phyloP scores from a whole-genome alignment of 2,329 filamentous ascomycete genomes.

The Aspergillus neoniger region DNA sequence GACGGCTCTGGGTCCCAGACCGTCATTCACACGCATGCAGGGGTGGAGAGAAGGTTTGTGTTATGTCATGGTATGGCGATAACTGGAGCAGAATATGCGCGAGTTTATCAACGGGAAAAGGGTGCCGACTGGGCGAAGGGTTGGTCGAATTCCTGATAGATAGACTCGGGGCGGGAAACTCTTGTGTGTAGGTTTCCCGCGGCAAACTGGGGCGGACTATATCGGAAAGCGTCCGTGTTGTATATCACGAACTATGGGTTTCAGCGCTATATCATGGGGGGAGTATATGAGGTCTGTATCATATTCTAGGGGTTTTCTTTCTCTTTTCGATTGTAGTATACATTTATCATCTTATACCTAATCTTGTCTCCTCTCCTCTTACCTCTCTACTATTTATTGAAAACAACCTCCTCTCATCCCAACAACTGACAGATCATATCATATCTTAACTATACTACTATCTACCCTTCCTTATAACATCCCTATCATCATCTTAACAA shows the following conservation, averaged over 20 bases:
- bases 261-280: conserved; percentile 24
- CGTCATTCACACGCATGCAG: background rate
- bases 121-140: conserved; percentile 24
- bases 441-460: background rate
- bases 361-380: background rate
- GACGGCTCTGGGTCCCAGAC: background rate
- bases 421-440: background rate
- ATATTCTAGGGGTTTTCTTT: conserved; percentile 6
- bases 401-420: background rate
- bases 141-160: conserved; percentile 20
- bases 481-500: background rate
- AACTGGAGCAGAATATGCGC: conserved; percentile 23
- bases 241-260: conserved; percentile 32
- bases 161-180: conserved; percentile 34
- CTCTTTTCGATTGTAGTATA: conserved; percentile 7
- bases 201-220: conserved; percentile 31
- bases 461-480: background rate
- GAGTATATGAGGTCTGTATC: conserved; percentile 16
- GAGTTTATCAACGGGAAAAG: conserved; percentile 37
- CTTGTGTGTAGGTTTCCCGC: conserved; percentile 32
- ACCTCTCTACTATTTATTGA: background rate
- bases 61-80: conserved; percentile 23
- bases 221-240: conserved; percentile 24
- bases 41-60: conserved; percentile 19
- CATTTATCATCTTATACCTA: conserved; percentile 7